Evolutionary conservation across 257 asterid genomes (phyloP), one percentile per base, ranked within the genome.

Genomic region (Solanum peruvianum): DNA sequence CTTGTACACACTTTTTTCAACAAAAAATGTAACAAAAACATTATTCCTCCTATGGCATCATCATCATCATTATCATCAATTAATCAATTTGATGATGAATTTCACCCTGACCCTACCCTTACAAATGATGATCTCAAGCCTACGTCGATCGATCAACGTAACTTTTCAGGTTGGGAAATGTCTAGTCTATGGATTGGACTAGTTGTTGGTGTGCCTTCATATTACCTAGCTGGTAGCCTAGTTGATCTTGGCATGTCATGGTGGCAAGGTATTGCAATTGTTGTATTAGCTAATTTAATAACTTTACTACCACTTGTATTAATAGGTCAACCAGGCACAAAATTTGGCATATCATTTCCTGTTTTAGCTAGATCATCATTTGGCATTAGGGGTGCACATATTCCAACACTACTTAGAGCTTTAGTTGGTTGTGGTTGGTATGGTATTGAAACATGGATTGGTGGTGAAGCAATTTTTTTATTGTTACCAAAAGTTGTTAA

Each of bases 181-280:
- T 96, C 98, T 80, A 89, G 91, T 72, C 66, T 97, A 49, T 97
- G 99, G 99, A 86, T 95, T 9, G 98, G 96, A 3, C 93, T 97
- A 7, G 99, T 97, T 52, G 98, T 97, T 35, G 97, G 98, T 3
- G 99, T 97, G 10, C 99, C 98, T 1, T 10, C 98, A 2, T 97
- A 95, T 47, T 97, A 97, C 90, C 93, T 97, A 42, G 99, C 99
- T 27, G 99, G 98, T 25, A 95, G 98, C 86, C 93, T 95, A 7
- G 98, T 95, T 13, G 99, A 97, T 86, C 94, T 95, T 12, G 99
- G 98, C 13, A 97, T 97, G 99, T 91, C 98, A 0, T 97, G 99
- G 99, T 97, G 99, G 99, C 99, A 97, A 76, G 98, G 99, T 2
- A 93, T 97, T 71, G 95, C 98, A 39, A 94, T 96, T 69, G 97